Evolutionary conservation across 176 grass and related monocot genomes (phyloP).

Genomic region (Phragmites australis): DNA sequence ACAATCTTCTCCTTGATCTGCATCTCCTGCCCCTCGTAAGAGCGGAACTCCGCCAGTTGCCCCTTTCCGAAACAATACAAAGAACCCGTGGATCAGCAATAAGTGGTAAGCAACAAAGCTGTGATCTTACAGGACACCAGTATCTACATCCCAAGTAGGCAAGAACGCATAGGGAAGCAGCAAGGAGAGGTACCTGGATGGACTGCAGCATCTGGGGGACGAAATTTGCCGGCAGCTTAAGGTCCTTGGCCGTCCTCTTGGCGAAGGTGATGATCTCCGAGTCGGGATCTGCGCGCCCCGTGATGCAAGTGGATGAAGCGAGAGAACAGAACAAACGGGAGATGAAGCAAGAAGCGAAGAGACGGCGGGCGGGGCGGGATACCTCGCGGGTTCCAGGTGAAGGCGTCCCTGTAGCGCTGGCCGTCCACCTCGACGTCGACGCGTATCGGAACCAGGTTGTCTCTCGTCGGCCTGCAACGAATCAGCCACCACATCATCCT

Average conservation of each 20-base stretch:
- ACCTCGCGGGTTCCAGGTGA: constrained; percentile 95
- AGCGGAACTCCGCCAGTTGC: constrained; percentile 86
- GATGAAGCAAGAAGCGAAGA: not conserved
- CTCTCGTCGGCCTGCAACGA: constrained; percentile 72
- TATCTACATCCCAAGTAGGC: not conserved
- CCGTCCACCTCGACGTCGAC: constrained; percentile 84
- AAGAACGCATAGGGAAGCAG: not conserved
- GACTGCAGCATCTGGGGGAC: constrained; percentile 85
- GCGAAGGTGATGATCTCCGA: constrained; percentile 77
- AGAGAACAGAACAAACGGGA: not conserved
- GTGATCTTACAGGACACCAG: not conserved
- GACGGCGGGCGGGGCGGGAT: not conserved
- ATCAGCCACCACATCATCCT: not conserved
- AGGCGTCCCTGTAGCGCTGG: constrained; percentile 82
- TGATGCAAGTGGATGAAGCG: not conserved
- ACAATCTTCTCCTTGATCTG: constrained; percentile 91
- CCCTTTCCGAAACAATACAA: constrained; percentile 34
- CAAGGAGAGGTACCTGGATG: constrained; percentile 61
- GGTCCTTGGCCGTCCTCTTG: constrained; percentile 88
- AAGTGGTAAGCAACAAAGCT: not conserved
- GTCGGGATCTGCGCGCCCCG: constrained; percentile 69
- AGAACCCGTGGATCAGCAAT: not conserved
- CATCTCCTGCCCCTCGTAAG: constrained; percentile 96
- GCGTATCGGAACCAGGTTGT: constrained; percentile 83
- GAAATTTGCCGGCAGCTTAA: constrained; percentile 77